A percentile compares a stretch with the other conserved stretches of the same genome.
Conservation (phyloP, 2,329 filamentous ascomycete species). For the Colletotrichum caudatum region DNA sequence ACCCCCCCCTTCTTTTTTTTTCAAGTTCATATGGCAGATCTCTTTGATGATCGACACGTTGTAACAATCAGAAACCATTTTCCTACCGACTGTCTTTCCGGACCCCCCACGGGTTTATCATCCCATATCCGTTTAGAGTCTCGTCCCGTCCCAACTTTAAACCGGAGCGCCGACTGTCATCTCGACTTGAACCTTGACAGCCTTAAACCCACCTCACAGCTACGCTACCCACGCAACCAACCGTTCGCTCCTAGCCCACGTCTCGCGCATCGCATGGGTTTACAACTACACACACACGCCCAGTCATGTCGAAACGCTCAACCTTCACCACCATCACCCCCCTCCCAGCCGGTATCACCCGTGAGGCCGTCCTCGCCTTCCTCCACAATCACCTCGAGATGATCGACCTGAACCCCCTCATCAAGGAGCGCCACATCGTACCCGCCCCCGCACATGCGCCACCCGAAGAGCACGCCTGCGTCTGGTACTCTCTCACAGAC, state of each 20-base stretch:
- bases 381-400: slow-evolving; percentile 84
- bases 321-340: slow-evolving; percentile 84
- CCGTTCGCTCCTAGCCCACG: neutral
- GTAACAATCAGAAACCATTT: neutral
- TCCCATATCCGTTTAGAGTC: neutral
- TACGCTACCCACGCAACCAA: neutral
- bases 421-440: slow-evolving; percentile 78
- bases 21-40: neutral
- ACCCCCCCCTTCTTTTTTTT: no score
- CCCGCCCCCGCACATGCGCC: slow-evolving; percentile 74
- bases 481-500: slow-evolving; percentile 86
- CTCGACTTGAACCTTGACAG: slow-evolving; percentile 1
- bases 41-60: neutral
- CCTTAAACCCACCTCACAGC: slow-evolving; percentile 31
- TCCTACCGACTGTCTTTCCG: neutral
- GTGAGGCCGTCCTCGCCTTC: slow-evolving; percentile 78
- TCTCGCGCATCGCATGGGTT: slow-evolving; percentile 13
- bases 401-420: slow-evolving; percentile 89
- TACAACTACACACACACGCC: neutral
- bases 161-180: neutral
- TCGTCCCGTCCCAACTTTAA: slow-evolving; percentile 15
- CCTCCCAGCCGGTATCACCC: slow-evolving; percentile 75
- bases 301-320: slow-evolving; percentile 75
- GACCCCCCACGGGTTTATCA: neutral
- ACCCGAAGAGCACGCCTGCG: slow-evolving; percentile 76